phyloP scores from a whole-genome alignment of 306 rosid genomes.

The Prunus armeniaca region DNA sequence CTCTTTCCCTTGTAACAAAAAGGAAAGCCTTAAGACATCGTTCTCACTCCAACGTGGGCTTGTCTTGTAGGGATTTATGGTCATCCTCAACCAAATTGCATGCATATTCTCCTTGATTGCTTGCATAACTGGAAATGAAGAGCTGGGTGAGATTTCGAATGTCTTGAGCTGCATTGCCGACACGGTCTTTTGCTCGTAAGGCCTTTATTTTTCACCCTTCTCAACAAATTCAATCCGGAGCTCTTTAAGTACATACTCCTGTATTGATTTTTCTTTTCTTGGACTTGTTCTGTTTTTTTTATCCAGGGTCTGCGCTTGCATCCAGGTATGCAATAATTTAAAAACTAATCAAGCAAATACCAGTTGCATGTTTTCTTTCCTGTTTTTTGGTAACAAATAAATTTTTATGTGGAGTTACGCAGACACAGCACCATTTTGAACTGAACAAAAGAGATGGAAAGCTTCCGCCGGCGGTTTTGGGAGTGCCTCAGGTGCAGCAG shows the following conservation, averaged over 20 bases:
- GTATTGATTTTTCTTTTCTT: constrained; percentile 1
- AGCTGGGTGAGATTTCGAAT: constrained; percentile 45
- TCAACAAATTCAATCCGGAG: background rate
- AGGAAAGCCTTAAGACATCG: background rate
- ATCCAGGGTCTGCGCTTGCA: constrained; percentile 64
- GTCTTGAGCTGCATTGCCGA: constrained; percentile 43
- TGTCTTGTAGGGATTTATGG: constrained; percentile 42
- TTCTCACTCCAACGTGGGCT: background rate
- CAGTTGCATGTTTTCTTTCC: background rate
- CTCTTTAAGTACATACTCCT: background rate
- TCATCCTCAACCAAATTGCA: constrained; percentile 46
- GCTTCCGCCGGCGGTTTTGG: constrained; percentile 43
- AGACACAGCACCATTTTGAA: constrained; percentile 75
- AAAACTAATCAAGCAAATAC: background rate
- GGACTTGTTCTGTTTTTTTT: background rate
- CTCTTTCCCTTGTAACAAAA: background rate
- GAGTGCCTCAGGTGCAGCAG: constrained; percentile 51
- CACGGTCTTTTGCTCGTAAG: constrained; percentile 63
- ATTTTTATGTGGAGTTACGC: constrained; percentile 14
- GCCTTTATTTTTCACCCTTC: constrained; percentile 9
- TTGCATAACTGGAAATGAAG: constrained; percentile 48
- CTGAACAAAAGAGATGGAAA: constrained; percentile 66
- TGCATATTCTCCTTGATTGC: constrained; percentile 64
- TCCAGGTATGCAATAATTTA: constrained; percentile 46
- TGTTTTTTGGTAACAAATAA: background rate